Percentiles rank a stretch among this genome's conserved stretches.
Evolutionary conservation across 1,284 basidiomycete genomes (phyloP).

Genomic region (Retiboletus flavoniger): DNA sequence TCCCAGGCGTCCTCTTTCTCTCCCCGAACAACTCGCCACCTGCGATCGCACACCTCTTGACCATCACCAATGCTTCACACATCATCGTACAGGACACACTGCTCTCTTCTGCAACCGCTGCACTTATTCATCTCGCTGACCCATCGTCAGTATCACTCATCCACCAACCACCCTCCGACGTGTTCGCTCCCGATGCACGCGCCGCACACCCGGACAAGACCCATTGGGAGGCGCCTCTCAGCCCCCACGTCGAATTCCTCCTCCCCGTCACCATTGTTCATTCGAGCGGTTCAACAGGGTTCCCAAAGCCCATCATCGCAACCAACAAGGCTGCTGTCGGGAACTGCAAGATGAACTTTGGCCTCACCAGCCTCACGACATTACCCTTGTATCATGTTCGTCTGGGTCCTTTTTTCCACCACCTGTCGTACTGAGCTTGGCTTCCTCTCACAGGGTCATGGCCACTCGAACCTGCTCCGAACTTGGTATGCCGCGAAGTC

Average conservation of each 20-base stretch:
- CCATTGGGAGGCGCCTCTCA: slow-evolving; percentile 38
- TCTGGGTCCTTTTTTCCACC: not conserved
- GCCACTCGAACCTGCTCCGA: slow-evolving; percentile 31
- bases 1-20: slow-evolving; percentile 40
- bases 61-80: slow-evolving; percentile 45
- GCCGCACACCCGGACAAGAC: slow-evolving; percentile 36
- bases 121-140: slow-evolving; percentile 20
- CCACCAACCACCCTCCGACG: slow-evolving; percentile 21
- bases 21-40: slow-evolving; percentile 57
- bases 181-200: slow-evolving; percentile 23
- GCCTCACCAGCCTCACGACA: slow-evolving; percentile 44
- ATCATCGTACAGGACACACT: slow-evolving; percentile 35
- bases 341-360: slow-evolving; percentile 42
- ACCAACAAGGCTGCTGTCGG: slow-evolving; percentile 41
- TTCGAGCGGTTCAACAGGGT: slow-evolving; percentile 54
- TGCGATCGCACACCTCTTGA: slow-evolving; percentile 55
- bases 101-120: slow-evolving; percentile 13
- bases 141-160: slow-evolving; percentile 24
- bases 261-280: slow-evolving; percentile 57
- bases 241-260: slow-evolving; percentile 44
- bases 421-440: slow-evolving; percentile 1
- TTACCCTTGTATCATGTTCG: slow-evolving; percentile 46
- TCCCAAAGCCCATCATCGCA: slow-evolving; percentile 46
- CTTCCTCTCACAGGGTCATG: slow-evolving; percentile 15
- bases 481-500: slow-evolving; percentile 43